Conservation (phyloP, 2,329 filamentous ascomycete genomes). For the Botrytis aclada region DNA sequence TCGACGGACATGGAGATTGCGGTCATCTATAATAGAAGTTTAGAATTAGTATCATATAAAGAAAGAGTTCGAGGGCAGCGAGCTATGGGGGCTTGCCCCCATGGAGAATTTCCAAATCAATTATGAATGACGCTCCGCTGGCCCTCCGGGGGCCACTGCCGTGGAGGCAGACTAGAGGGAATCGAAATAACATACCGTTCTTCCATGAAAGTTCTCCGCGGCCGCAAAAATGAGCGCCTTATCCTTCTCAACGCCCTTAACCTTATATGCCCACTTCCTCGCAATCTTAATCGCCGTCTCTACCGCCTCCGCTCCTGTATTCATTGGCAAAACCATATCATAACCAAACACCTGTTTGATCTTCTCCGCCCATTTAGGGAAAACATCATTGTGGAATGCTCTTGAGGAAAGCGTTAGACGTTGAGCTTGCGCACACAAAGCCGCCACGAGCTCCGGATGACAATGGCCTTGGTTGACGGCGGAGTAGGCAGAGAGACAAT, state of each 20-base stretch:
- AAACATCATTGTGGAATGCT: conserved; percentile 98
- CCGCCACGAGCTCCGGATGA: conserved; percentile 91
- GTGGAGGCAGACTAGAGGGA: not conserved
- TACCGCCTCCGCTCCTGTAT: conserved; percentile 93
- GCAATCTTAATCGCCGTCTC: conserved; percentile 96
- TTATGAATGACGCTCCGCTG: conserved; percentile 6
- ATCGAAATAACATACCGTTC: conserved; percentile 66
- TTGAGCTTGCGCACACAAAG: conserved; percentile 82
- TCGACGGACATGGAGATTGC: conserved; percentile 95
- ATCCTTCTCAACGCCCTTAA: conserved; percentile 81
- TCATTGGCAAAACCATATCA: conserved; percentile 98
- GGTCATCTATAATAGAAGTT: conserved; percentile 55
- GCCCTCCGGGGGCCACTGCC: conserved; percentile 2
- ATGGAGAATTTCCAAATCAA: not conserved
- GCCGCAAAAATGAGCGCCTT: conserved; percentile 83
- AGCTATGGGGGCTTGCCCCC: conserved; percentile 2
- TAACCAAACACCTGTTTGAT: conserved; percentile 86
- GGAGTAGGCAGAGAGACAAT: conserved; percentile 97
- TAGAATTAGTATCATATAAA: conserved; percentile 10
- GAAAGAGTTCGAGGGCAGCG: not conserved
- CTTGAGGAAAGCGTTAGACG: conserved; percentile 88
- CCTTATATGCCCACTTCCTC: conserved; percentile 96
- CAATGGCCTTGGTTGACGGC: conserved; percentile 98
- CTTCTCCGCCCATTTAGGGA: conserved; percentile 92
- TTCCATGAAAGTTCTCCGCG: conserved; percentile 91